Evolutionary conservation across 75 land plant species (phyloP).

Genomic region (Selaginella moellendorffii): DNA sequence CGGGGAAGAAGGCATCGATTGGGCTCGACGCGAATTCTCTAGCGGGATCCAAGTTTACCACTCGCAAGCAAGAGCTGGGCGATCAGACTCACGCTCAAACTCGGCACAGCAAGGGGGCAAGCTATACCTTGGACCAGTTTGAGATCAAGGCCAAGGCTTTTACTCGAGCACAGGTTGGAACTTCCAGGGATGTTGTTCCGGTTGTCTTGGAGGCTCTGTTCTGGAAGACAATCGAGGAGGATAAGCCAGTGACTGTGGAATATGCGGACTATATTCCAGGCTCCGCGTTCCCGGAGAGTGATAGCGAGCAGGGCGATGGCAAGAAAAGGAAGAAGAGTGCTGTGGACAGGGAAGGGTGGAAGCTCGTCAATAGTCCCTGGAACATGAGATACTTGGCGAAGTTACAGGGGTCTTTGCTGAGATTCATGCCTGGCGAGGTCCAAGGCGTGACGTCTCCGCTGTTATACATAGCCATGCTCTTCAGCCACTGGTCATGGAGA

Average conservation of each 20-base stretch:
- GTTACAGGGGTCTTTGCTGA: background rate
- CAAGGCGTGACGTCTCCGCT: conserved; percentile 1
- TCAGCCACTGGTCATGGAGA: background rate
- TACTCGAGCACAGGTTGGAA: background rate
- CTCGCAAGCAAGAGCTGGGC: conserved; percentile 2
- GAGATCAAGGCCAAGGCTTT: conserved; percentile 1
- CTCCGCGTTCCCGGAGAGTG: background rate
- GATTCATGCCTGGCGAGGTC: conserved; percentile 2
- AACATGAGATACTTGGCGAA: background rate
- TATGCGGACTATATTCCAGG: background rate
- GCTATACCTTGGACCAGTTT: conserved; percentile 1
- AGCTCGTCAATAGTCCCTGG: conserved; percentile 5
- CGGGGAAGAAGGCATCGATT: too few species aligned
- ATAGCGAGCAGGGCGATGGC: background rate
- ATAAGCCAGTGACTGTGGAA: background rate
- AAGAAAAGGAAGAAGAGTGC: background rate
- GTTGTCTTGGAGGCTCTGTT: background rate
- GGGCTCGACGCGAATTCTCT: too few species aligned
- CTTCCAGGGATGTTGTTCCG: conserved; percentile 2
- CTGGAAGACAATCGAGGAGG: background rate
- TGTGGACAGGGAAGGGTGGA: background rate
- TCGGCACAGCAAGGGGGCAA: background rate
- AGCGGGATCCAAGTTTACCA: background rate
- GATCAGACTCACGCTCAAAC: too few species aligned
- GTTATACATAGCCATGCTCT: conserved; percentile 1